Percentiles rank a stretch among this genome's conserved stretches.
phyloP scores from a whole-genome alignment of 306 rosid genomes.

The Inga laurina region DNA sequence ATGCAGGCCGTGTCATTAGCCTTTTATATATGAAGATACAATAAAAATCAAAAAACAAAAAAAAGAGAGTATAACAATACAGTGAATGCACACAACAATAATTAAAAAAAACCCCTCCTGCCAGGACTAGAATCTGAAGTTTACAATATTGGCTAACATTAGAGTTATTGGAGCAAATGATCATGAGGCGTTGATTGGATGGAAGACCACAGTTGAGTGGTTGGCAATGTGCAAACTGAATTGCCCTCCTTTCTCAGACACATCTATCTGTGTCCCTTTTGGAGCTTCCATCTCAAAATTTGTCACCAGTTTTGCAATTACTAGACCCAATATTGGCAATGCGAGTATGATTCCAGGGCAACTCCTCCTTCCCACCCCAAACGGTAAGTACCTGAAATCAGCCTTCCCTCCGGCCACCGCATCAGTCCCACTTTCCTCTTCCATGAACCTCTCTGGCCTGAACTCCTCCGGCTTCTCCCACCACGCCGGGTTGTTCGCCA shows the following conservation, averaged over 20 bases:
- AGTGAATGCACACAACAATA: not conserved
- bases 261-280: slow-evolving; percentile 51
- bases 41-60: not conserved
- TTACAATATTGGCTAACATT: not conserved
- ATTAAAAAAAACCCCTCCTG: not conserved
- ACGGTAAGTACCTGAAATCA: slow-evolving; percentile 74
- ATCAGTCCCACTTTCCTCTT: slow-evolving; percentile 63
- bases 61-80: not conserved
- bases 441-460: slow-evolving; percentile 76
- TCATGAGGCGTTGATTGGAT: slow-evolving; percentile 30
- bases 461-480: slow-evolving; percentile 78
- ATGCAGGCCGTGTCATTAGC: not conserved
- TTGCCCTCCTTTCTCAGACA: slow-evolving; percentile 78
- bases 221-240: slow-evolving; percentile 77
- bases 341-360: slow-evolving; percentile 88
- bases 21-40: not conserved
- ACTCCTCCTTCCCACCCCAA: slow-evolving; percentile 86
- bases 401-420: slow-evolving; percentile 73
- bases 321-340: slow-evolving; percentile 71
- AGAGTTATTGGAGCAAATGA: not conserved
- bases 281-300: slow-evolving; percentile 65
- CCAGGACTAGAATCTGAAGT: not conserved
- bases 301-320: slow-evolving; percentile 61
- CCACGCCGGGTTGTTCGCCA: slow-evolving; percentile 78
- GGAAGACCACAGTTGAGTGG: slow-evolving; percentile 57